A percentile compares a stretch with the other conserved stretches of the same genome.
phyloP scores from a whole-genome alignment of 345 rosid genomes.

The Moringa oleifera region DNA sequence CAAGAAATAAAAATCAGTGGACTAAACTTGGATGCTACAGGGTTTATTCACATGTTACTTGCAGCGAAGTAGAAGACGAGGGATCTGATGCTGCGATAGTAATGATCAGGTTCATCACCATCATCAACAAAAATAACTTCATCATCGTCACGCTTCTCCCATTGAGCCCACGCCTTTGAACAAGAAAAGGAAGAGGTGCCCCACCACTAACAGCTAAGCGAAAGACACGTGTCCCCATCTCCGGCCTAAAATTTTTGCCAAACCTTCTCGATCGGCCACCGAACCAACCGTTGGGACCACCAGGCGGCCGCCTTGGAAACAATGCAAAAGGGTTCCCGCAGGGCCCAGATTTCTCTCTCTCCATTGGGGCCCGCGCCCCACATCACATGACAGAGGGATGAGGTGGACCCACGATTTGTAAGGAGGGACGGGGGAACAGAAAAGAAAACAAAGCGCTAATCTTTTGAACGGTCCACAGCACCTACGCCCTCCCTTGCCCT shows the following conservation, averaged over 20 bases:
- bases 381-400: conserved; percentile 26
- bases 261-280: conserved; percentile 38
- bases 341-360: conserved; percentile 10
- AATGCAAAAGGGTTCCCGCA: conserved; percentile 23
- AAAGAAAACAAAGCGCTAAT: too few species aligned
- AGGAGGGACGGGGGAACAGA: not conserved
- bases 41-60: not conserved
- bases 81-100: conserved; percentile 1
- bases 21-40: not conserved
- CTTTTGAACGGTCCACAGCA: conserved; percentile 29
- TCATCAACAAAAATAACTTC: not conserved
- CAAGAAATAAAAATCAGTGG: not conserved
- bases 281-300: conserved; percentile 43
- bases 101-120: too few species aligned
- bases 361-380: conserved; percentile 31
- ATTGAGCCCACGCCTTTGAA: conserved; percentile 19
- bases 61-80: not conserved
- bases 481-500: conserved; percentile 1
- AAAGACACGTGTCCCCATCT: conserved; percentile 23
- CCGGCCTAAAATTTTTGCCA: conserved; percentile 11
- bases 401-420: conserved; percentile 16
- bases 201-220: conserved; percentile 9
- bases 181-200: not conserved
- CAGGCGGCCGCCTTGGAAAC: conserved; percentile 45
- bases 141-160: conserved; percentile 5